Conservation (phyloP, 2,329 filamentous ascomycete genomes). For the Ceratocystis ficicola region DNA sequence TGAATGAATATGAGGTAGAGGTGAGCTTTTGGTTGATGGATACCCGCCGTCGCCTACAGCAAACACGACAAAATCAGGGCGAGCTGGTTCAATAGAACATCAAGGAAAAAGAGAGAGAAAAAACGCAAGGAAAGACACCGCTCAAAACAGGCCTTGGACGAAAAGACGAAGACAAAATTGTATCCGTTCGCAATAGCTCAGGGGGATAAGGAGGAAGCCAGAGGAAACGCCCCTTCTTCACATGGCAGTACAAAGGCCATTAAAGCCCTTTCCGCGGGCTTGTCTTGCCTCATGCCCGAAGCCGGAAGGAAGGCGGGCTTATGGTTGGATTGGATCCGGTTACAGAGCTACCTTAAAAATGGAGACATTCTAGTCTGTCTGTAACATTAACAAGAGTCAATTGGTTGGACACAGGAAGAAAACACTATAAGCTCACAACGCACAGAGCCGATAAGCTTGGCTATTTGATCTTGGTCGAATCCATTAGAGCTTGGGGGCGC, state of each 20-base stretch:
- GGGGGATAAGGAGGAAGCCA: background rate
- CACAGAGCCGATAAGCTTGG: no score
- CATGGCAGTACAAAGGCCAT: background rate
- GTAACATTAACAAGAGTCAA: background rate
- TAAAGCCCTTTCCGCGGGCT: conserved; percentile 7
- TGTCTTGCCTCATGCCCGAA: conserved; percentile 8
- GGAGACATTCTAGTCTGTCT: background rate
- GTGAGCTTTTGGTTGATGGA: background rate
- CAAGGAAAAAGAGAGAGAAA: background rate
- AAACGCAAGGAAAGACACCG: background rate
- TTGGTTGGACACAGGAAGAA: background rate
- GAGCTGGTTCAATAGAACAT: conserved; percentile 6
- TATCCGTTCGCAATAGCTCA: background rate
- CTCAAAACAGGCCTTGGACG: background rate
- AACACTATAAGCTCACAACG: background rate
- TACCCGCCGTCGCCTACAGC: background rate
- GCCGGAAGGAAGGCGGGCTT: conserved; percentile 6
- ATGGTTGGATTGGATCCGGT: background rate
- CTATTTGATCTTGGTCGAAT: no score
- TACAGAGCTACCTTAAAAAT: conserved; percentile 5
- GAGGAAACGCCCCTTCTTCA: background rate
- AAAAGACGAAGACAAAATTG: background rate
- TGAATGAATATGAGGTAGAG: background rate
- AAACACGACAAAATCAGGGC: background rate
- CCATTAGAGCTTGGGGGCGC: no score